phyloP scores from a whole-genome alignment of 352 stramenopile genomes.

The Blastocystis sp. region DNA sequence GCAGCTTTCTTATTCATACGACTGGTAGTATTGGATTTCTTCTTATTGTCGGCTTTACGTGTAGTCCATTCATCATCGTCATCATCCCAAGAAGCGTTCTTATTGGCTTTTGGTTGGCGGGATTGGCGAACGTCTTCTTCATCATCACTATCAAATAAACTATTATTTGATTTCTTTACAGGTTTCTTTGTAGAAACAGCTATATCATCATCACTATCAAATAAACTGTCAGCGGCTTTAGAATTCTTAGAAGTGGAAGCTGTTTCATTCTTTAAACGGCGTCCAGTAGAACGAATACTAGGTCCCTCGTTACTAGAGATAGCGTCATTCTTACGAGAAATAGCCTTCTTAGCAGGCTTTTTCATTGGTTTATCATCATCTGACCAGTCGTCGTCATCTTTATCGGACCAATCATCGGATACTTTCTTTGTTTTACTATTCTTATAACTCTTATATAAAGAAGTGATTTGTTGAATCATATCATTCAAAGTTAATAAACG shows the following conservation, averaged over 20 bases:
- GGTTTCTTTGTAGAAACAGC: too few relatives aligned
- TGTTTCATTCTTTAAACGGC: background rate
- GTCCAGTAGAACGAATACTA: constrained; percentile 26
- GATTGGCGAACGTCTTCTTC: too few relatives aligned
- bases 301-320: constrained; percentile 9
- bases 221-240: background rate
- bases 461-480: constrained; percentile 23
- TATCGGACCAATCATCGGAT: constrained; percentile 14
- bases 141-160: too few relatives aligned
- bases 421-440: background rate
- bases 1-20: too few relatives aligned
- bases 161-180: too few relatives aligned
- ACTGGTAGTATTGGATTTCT: too few relatives aligned
- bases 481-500: constrained; percentile 30
- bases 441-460: constrained; percentile 20
- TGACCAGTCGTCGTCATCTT: constrained; percentile 18
- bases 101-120: too few relatives aligned
- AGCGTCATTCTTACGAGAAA: background rate
- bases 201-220: background rate
- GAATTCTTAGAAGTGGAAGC: background rate
- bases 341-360: background rate
- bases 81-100: too few relatives aligned
- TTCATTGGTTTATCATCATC: constrained; percentile 15
- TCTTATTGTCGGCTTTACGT: too few relatives aligned
- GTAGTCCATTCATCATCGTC: too few relatives aligned